A percentile compares a stretch with the other conserved stretches of the same genome.
Evolutionary conservation across 495 filamentous ascomycete genomes (phyloP).

Genomic region (Pyrenula aspistea): DNA sequence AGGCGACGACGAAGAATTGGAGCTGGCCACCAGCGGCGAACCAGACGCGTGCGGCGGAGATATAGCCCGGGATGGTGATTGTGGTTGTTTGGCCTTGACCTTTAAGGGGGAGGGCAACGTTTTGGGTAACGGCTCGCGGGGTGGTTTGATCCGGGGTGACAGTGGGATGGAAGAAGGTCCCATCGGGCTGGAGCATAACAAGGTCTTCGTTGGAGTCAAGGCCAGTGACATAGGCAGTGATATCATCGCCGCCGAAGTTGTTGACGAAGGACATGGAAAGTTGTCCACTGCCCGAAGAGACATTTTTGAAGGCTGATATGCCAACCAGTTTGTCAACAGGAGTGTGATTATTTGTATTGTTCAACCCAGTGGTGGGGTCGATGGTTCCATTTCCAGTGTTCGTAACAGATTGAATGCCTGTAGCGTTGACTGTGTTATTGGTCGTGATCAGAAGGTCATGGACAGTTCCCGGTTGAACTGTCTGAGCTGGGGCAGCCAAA

Average conservation of each 20-base stretch:
- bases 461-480: slow-evolving; percentile 2
- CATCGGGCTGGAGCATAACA: slow-evolving; percentile 23
- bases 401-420: background rate
- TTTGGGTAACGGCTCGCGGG: slow-evolving; percentile 16
- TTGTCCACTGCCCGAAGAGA: background rate
- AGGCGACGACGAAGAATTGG: slow-evolving; percentile 24
- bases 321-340: background rate
- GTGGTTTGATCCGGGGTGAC: slow-evolving; percentile 6
- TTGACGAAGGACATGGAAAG: slow-evolving; percentile 18
- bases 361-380: background rate
- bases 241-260: slow-evolving; percentile 19
- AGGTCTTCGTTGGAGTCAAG: slow-evolving; percentile 15
- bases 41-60: slow-evolving; percentile 28
- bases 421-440: slow-evolving; percentile 5
- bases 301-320: background rate
- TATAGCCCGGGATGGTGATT: slow-evolving; percentile 25
- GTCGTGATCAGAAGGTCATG: slow-evolving; percentile 1
- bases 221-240: slow-evolving; percentile 29
- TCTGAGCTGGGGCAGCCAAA: background rate
- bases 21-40: slow-evolving; percentile 24
- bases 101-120: slow-evolving; percentile 17
- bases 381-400: background rate
- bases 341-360: background rate
- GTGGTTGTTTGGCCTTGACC: slow-evolving; percentile 17
- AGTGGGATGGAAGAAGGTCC: slow-evolving; percentile 22